A percentile compares a stretch with the other conserved stretches of the same genome.
Conservation (phyloP, 148 eudicot species). For the Polygonum aviculare region DNA sequence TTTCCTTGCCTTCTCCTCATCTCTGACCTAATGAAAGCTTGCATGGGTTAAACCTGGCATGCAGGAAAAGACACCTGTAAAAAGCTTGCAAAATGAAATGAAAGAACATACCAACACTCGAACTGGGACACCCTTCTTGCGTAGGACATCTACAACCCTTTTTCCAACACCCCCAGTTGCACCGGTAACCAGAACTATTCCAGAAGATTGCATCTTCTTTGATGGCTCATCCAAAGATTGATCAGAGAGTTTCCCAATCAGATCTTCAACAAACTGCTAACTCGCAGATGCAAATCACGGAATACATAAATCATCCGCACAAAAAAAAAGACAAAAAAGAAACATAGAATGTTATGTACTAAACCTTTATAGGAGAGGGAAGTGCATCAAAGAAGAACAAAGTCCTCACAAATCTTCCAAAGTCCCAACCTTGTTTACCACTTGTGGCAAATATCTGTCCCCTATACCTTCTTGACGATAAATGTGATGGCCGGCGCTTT, state of each 20-base stretch:
- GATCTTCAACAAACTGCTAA: conserved; percentile 60
- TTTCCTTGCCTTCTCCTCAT: conserved; percentile 87
- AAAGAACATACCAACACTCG: conserved; percentile 56
- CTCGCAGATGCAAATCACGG: conserved; percentile 1
- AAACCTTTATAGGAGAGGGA: conserved; percentile 88
- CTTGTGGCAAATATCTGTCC: conserved; percentile 37
- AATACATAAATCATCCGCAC: conserved; percentile 2
- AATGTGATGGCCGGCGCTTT: conserved; percentile 21
- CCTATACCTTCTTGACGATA: conserved; percentile 38
- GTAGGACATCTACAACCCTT: conserved; percentile 80
- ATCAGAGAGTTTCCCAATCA: conserved; percentile 56
- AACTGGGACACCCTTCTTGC: conserved; percentile 64
- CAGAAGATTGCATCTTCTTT: conserved; percentile 68
- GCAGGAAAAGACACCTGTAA: background rate
- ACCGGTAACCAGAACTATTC: conserved; percentile 72
- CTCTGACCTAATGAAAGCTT: conserved; percentile 58
- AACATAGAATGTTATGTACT: conserved; percentile 13
- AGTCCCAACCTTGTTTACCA: conserved; percentile 85
- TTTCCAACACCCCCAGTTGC: conserved; percentile 99
- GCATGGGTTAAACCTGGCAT: background rate
- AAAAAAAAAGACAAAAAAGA: background rate
- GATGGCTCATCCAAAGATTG: conserved; percentile 54
- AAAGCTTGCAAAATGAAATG: conserved; percentile 2
- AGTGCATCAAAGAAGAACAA: conserved; percentile 84
- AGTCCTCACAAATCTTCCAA: conserved; percentile 83